Percentiles rank a stretch among this genome's conserved stretches.
Evolutionary conservation across 2,329 filamentous ascomycete species (phyloP).

Genomic region (Pseudocercospora crystallina): DNA sequence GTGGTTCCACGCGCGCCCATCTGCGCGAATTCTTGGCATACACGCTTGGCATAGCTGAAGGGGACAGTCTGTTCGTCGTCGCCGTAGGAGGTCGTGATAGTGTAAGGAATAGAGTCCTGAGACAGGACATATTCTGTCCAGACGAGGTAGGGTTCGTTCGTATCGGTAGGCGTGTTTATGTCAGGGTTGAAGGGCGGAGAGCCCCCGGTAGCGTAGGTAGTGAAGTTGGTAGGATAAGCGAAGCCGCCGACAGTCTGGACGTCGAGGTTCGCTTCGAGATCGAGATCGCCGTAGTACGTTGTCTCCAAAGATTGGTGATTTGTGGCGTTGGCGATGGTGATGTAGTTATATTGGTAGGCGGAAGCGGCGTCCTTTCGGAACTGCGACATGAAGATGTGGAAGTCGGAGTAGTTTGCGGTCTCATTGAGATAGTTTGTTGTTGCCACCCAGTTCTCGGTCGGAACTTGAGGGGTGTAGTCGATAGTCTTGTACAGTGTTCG

Average conservation of each 20-base stretch:
- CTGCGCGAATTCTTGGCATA: constrained; percentile 63
- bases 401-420: constrained; percentile 48
- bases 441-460: constrained; percentile 41
- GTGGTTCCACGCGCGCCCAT: constrained; percentile 64
- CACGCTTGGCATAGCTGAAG: constrained; percentile 55
- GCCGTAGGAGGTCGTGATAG: constrained; percentile 64
- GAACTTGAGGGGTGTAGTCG: constrained; percentile 31
- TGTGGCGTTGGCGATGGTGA: too few relatives aligned
- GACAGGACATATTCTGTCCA: constrained; percentile 60
- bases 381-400: too few relatives aligned
- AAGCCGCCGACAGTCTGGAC: constrained; percentile 30
- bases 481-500: constrained; percentile 52
- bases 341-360: too few relatives aligned
- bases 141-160: constrained; percentile 66
- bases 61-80: constrained; percentile 65
- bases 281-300: too few relatives aligned
- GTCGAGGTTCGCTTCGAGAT: too few relatives aligned
- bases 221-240: constrained; percentile 48
- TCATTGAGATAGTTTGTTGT: constrained; percentile 51
- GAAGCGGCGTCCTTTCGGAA: too few relatives aligned
- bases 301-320: too few relatives aligned
- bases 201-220: constrained; percentile 61
- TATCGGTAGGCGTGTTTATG: constrained; percentile 45
- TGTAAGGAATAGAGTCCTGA: constrained; percentile 56
- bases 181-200: constrained; percentile 49